Conservation (phyloP, 1,284 basidiomycete species). For the Phylloboletellus chloephorus region DNA sequence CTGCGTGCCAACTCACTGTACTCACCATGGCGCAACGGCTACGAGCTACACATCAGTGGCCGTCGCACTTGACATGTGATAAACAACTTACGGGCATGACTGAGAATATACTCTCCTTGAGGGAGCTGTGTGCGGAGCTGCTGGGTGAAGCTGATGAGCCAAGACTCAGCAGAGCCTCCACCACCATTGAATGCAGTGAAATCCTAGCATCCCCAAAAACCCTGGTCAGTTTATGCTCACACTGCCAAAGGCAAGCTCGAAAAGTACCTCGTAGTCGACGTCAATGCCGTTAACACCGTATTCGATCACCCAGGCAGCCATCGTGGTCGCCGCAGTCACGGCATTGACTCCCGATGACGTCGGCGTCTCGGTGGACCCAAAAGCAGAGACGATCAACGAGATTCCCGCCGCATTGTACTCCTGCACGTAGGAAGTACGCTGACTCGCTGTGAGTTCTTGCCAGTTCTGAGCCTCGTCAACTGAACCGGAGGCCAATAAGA, state of each 20-base stretch:
- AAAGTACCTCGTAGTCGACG: slow-evolving; percentile 48
- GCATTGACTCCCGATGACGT: slow-evolving; percentile 41
- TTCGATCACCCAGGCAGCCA: slow-evolving; percentile 47
- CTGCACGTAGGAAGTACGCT: slow-evolving; percentile 41
- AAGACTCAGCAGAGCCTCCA: slow-evolving; percentile 37
- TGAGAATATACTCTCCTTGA: slow-evolving; percentile 35
- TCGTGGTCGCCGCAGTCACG: slow-evolving; percentile 38
- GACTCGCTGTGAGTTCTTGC: slow-evolving; percentile 36
- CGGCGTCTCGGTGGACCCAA: slow-evolving; percentile 44
- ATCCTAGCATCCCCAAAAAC: slow-evolving; percentile 33
- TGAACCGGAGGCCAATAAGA: slow-evolving; percentile 45
- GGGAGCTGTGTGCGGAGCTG: slow-evolving; percentile 35
- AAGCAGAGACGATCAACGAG: slow-evolving; percentile 51
- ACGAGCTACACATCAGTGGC: slow-evolving; percentile 6
- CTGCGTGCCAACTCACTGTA: background rate
- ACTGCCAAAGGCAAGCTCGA: background rate
- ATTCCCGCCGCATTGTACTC: slow-evolving; percentile 54
- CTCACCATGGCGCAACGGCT: slow-evolving; percentile 31
- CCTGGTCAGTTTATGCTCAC: background rate
- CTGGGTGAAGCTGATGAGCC: slow-evolving; percentile 43
- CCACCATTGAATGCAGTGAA: slow-evolving; percentile 41
- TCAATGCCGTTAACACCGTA: slow-evolving; percentile 53
- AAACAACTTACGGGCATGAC: slow-evolving; percentile 34
- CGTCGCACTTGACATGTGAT: background rate
- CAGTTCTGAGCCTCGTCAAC: slow-evolving; percentile 46